Evolutionary conservation across 352 stramenopile species (phyloP).

Genomic region (Globisporangium sylvaticum): DNA sequence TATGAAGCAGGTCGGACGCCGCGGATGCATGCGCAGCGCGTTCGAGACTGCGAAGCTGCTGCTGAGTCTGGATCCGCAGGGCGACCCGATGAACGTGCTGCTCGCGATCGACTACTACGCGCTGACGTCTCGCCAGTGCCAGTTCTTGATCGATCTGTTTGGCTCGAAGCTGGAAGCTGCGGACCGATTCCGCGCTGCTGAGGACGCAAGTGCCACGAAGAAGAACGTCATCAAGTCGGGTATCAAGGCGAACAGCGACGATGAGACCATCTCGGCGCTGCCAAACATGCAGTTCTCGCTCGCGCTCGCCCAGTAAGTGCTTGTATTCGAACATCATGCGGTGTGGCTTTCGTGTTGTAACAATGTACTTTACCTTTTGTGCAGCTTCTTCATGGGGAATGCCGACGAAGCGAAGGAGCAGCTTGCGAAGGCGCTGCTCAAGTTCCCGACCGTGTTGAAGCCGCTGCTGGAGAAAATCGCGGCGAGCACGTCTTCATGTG

Average conservation of each 20-base stretch:
- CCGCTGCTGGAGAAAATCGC: slow-evolving; percentile 75
- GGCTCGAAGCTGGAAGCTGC: slow-evolving; percentile 56
- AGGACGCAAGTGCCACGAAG: slow-evolving; percentile 7
- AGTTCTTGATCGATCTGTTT: slow-evolving; percentile 71
- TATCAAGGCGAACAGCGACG: slow-evolving; percentile 17
- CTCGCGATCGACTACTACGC: slow-evolving; percentile 85
- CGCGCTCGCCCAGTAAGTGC: slow-evolving; percentile 61
- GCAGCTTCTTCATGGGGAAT: slow-evolving; percentile 65
- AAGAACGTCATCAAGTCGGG: slow-evolving; percentile 16
- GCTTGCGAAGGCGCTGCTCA: slow-evolving; percentile 53
- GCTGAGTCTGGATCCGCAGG: slow-evolving; percentile 67
- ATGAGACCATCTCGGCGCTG: slow-evolving; percentile 33
- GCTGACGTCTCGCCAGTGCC: slow-evolving; percentile 68
- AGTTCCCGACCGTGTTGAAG: slow-evolving; percentile 68
- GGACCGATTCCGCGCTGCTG: slow-evolving; percentile 34
- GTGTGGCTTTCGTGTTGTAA: not conserved
- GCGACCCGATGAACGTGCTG: slow-evolving; percentile 78
- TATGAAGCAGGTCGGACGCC: slow-evolving; percentile 81
- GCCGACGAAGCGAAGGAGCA: slow-evolving; percentile 52
- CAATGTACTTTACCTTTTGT: not conserved
- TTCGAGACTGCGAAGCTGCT: slow-evolving; percentile 80
- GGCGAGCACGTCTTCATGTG: slow-evolving; percentile 61
- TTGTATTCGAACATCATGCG: not conserved
- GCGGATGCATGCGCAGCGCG: slow-evolving; percentile 79
- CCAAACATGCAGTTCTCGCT: slow-evolving; percentile 78